A percentile compares a stretch with the other conserved stretches of the same genome.
Evolutionary conservation across 495 filamentous ascomycete species (phyloP).

Genomic region (Terfezia claveryi): DNA sequence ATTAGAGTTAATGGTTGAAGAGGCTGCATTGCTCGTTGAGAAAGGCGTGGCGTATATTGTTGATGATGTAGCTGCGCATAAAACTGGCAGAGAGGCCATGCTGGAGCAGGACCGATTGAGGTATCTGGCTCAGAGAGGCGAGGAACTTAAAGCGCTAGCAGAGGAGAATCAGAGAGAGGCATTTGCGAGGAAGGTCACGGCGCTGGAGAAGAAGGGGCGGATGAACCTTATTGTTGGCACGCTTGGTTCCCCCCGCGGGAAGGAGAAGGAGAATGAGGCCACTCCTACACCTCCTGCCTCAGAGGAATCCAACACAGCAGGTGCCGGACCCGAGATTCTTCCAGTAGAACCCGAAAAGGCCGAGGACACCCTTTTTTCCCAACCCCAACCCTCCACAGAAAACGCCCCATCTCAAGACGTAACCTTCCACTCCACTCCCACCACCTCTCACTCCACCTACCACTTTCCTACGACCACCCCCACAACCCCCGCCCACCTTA

Average conservation of each 20-base stretch:
- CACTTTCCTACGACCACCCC: conserved; percentile 19
- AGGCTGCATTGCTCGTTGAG: conserved; percentile 65
- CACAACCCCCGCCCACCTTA: conserved; percentile 16
- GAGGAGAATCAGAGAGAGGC: conserved; percentile 9
- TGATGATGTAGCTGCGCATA: conserved; percentile 13
- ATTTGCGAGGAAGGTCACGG: conserved; percentile 24
- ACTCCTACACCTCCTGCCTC: no score
- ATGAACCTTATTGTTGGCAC: background rate
- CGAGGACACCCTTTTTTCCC: conserved; percentile 8
- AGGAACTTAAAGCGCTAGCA: conserved; percentile 5
- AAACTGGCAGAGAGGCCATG: conserved; percentile 32
- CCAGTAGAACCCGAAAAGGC: conserved; percentile 13
- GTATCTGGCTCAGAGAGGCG: conserved; percentile 18
- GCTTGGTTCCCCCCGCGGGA: no score
- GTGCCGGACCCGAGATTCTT: no score
- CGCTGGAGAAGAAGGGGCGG: conserved; percentile 22
- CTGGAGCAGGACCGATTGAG: conserved; percentile 29
- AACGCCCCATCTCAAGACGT: conserved; percentile 12
- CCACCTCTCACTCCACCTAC: conserved; percentile 33
- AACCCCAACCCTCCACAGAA: conserved; percentile 7
- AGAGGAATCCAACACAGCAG: no score
- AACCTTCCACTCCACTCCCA: conserved; percentile 31
- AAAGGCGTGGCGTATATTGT: conserved; percentile 27
- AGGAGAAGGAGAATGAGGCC: no score
- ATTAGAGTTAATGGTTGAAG: conserved; percentile 73